Base-by-base conservation (phyloP, 768 basidiomycete species). In the Panus rudis region DNA sequence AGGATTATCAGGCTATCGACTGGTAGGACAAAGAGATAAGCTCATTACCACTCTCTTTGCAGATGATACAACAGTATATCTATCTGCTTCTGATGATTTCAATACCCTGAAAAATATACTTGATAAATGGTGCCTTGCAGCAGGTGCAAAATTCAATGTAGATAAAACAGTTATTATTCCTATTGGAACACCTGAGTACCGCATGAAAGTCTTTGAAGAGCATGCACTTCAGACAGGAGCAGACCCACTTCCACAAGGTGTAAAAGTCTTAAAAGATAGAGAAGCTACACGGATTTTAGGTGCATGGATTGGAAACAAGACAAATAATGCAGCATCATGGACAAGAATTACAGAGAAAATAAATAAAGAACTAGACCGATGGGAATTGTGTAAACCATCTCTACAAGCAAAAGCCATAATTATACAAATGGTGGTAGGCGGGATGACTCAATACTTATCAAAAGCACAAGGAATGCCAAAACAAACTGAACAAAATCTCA, bases 1-100 rank as follows among this genome's bases (percentile, higher is more conserved):
- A 14, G 22, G 11, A 8, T 35, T 49, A 13, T 16, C 39, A 47
- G 51, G 48, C 2, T 39, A 41, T 24, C 5, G 22, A 4, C 12
- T 52, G 17, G 41, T 37, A 3, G 26, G 42, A 2, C 5, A 4
- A 4, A 43, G 2, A 43, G 69, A 16, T 33, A 53, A 48, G 16
- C 38, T 69, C 0, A 58, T 67, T 0, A 51, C 53, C 2, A 59
- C 52, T 0, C 60, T 72, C 0, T 73, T 70, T 46, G 66, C 70
- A 0, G 66, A 72, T 46, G 68, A 72, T 47, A 70, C 68, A 6
- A 63, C 62, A 1, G 59, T 61, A 0, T 68, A 56, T 16, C 42
- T 47, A 3, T 34, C 27, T 5, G 43, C 5, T 30, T 16, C 28
- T 13, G 35, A 48, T 26, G 23, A 39, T 23, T 43, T 17, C 19